Conservation (phyloP, 805 yeast genomes). For the Vanderwaltozyma yarrowii region DNA sequence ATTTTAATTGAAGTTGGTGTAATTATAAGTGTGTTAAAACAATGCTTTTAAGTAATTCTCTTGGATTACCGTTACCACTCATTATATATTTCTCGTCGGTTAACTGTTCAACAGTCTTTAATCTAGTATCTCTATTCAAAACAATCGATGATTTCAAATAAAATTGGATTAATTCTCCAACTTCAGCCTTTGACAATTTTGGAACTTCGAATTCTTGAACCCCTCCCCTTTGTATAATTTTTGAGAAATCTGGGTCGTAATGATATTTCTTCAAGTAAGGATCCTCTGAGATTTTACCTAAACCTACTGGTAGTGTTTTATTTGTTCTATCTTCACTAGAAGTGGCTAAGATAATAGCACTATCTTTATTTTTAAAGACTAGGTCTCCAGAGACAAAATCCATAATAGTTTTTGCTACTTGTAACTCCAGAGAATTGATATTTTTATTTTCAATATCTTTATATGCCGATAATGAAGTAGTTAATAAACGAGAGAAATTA, state of each 20-base stretch:
- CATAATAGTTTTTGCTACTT: conserved; percentile 49
- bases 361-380: conserved; percentile 37
- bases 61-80: conserved; percentile 61
- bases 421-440: conserved; percentile 52
- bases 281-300: conserved; percentile 42
- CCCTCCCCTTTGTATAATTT: conserved; percentile 32
- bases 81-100: conserved; percentile 41
- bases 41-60: conserved; percentile 34
- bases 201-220: conserved; percentile 34
- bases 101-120: conserved; percentile 29
- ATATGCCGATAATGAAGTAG: conserved; percentile 48
- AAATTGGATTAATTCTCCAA: conserved; percentile 33
- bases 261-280: conserved; percentile 42
- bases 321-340: conserved; percentile 43
- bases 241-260: conserved; percentile 48
- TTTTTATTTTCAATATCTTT: conserved; percentile 43
- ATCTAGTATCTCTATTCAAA: conserved; percentile 28
- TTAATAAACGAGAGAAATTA: conserved; percentile 54
- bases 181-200: conserved; percentile 38
- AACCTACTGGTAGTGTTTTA: conserved; percentile 49
- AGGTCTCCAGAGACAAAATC: conserved; percentile 43
- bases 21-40: conserved; percentile 12
- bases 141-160: conserved; percentile 33
- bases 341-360: conserved; percentile 58
- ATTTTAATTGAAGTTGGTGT: neutral